Percentiles rank a stretch among this genome's conserved stretches.
These are phyloP conservation scores for Diaporthe sp. DNA, from an alignment of 2,329 filamentous ascomycete species.

Conservation along the genomic window DNA sequence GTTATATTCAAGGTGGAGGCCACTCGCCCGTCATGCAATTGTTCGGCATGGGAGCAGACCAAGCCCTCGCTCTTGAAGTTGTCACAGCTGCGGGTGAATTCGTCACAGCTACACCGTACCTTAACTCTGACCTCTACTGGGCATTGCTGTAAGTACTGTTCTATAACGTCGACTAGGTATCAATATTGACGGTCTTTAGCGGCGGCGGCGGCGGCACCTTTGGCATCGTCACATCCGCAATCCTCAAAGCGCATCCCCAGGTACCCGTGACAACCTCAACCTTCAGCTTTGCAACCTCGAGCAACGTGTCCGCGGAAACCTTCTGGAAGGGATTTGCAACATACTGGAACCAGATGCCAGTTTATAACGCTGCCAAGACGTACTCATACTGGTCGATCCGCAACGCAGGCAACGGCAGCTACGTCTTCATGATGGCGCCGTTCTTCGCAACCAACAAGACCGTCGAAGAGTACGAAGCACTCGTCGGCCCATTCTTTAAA, in stretches of 20 bases:
- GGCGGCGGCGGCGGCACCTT: constrained; percentile 58
- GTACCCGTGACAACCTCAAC: constrained; percentile 43
- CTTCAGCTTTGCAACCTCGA: constrained; percentile 55
- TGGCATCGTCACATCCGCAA: constrained; percentile 51
- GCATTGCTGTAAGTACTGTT: constrained; percentile 52
- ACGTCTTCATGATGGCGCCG: constrained; percentile 36
- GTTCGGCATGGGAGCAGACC: constrained; percentile 30
- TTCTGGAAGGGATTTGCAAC: constrained; percentile 65
- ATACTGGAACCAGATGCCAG: constrained; percentile 66
- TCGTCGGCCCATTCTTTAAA: constrained; percentile 47
- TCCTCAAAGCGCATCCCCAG: constrained; percentile 47
- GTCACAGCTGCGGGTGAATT: constrained; percentile 60
- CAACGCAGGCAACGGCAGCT: not conserved
- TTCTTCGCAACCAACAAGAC: constrained; percentile 41
- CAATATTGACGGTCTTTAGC: constrained; percentile 50
- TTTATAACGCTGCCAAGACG: constrained; percentile 59
- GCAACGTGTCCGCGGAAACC: constrained; percentile 64
- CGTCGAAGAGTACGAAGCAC: constrained; percentile 3
- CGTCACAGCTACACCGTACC: constrained; percentile 54
- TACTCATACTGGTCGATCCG: constrained; percentile 55
- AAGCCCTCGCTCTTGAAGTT: constrained; percentile 54
- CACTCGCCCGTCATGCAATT: constrained; percentile 22
- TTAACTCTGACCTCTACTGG: constrained; percentile 64
- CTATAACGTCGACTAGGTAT: not conserved
- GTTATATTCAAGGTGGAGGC: constrained; percentile 27